Evolutionary conservation across 202 grass and related monocot genomes (phyloP).

Genomic region (Miscanthus sacchariflorus): DNA sequence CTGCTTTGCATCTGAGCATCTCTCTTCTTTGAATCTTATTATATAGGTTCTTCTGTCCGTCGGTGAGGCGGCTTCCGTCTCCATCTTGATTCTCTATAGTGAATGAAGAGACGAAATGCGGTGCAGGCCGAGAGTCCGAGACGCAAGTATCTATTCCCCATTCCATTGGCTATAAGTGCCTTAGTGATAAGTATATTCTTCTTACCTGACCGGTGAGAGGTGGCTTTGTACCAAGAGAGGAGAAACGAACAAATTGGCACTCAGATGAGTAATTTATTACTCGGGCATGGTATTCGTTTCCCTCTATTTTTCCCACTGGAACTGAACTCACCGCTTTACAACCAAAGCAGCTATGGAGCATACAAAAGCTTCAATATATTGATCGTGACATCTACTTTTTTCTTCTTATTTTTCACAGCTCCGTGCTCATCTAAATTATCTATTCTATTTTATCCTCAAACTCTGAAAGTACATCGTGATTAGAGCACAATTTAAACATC

Average conservation of each 20-base stretch:
- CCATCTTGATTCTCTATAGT: background rate
- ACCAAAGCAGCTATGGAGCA: background rate
- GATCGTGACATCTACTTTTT: background rate
- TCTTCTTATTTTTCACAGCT: background rate
- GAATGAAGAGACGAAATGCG: background rate
- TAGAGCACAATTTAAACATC: no score
- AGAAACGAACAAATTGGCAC: background rate
- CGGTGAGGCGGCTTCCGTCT: constrained; percentile 8
- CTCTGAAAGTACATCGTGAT: background rate
- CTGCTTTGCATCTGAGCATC: background rate
- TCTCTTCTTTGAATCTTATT: background rate
- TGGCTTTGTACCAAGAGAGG: background rate
- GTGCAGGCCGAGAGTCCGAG: background rate
- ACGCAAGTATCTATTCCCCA: constrained; percentile 53
- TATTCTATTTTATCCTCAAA: background rate
- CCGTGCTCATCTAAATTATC: background rate
- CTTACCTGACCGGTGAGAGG: background rate
- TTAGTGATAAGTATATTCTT: constrained; percentile 52
- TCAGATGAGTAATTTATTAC: background rate
- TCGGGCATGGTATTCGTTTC: background rate
- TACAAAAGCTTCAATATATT: background rate
- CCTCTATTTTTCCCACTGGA: background rate
- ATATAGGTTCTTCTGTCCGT: background rate
- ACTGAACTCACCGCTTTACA: background rate
- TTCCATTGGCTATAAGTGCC: constrained; percentile 24